Percentiles rank a stretch among this genome's conserved stretches.
These are phyloP conservation scores for Diaporthe nobilis DNA, from an alignment of 2,329 filamentous ascomycete genomes.

Conservation along the genomic window DNA sequence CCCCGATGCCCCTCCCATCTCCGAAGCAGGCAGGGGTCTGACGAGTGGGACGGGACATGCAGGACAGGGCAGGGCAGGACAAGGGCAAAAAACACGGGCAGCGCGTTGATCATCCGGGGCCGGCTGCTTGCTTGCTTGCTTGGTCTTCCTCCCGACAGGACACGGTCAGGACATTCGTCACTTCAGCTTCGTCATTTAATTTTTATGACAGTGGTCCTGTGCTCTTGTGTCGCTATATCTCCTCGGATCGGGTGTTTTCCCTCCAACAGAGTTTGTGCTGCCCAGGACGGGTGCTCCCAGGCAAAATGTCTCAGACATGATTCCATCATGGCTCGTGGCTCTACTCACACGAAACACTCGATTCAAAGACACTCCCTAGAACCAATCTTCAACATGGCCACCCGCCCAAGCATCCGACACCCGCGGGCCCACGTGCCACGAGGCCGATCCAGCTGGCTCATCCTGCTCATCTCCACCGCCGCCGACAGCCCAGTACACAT, in stretches of 20 bases:
- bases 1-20: constrained; percentile 17
- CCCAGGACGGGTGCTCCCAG: constrained; percentile 22
- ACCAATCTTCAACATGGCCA: constrained; percentile 3
- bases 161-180: not conserved
- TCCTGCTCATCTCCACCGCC: not conserved
- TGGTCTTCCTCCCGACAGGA: too few species aligned
- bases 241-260: constrained; percentile 7
- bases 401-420: not conserved
- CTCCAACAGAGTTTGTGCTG: constrained; percentile 21
- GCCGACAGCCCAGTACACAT: not conserved
- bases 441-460: not conserved
- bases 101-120: not conserved
- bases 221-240: not conserved
- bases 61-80: not conserved
- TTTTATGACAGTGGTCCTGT: not conserved
- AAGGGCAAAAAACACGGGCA: not conserved
- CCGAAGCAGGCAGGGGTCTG: constrained; percentile 26
- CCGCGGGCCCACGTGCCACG: constrained; percentile 17
- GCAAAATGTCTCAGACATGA: constrained; percentile 33
- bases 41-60: not conserved
- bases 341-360: constrained; percentile 24
- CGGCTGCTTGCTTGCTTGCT: not conserved
- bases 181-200: constrained; percentile 1
- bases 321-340: constrained; percentile 21
- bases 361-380: constrained; percentile 1